Evolutionary conservation across 768 basidiomycete genomes (phyloP).

Genomic region (Auriscalpium vulgare): DNA sequence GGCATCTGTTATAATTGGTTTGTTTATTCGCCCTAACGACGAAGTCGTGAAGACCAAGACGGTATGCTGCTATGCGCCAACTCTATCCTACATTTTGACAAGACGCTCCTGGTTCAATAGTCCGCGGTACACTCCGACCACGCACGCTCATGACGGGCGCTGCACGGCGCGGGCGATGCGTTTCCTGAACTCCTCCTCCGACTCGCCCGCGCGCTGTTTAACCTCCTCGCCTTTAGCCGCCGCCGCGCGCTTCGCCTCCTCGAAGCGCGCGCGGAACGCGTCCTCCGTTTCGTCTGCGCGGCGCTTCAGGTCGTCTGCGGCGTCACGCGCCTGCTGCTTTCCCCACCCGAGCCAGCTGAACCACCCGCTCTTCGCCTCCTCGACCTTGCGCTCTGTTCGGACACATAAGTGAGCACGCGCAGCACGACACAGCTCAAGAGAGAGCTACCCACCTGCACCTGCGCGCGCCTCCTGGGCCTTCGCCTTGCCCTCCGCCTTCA

Average conservation of each 20-base stretch:
- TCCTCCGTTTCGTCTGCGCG: conserved; percentile 9
- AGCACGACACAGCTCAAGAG: not conserved
- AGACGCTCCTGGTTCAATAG: no score
- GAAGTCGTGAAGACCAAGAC: no score
- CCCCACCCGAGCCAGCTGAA: conserved; percentile 9
- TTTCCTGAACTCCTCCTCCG: conserved; percentile 9
- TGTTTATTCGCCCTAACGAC: no score
- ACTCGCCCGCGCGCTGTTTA: conserved; percentile 6
- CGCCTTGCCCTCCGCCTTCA: not conserved
- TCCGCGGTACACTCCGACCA: no score
- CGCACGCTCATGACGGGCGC: not conserved
- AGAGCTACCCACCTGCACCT: not conserved
- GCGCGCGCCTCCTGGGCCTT: not conserved
- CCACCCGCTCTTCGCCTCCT: conserved; percentile 7
- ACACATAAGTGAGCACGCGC: not conserved
- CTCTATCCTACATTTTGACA: no score
- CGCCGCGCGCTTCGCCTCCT: conserved; percentile 9
- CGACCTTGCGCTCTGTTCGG: conserved; percentile 4
- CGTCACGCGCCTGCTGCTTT: conserved; percentile 1
- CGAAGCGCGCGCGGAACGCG: conserved; percentile 5
- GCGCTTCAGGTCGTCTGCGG: conserved; percentile 7
- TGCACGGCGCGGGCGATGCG: conserved; percentile 9
- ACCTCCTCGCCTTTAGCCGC: conserved; percentile 10
- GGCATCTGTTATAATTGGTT: no score
- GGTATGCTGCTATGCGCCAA: no score